Percentiles rank a stretch among this genome's conserved stretches.
These are phyloP conservation scores for Botrytis pseudocinerea DNA, from an alignment of 2,329 filamentous ascomycete genomes.

Conservation along the genomic window DNA sequence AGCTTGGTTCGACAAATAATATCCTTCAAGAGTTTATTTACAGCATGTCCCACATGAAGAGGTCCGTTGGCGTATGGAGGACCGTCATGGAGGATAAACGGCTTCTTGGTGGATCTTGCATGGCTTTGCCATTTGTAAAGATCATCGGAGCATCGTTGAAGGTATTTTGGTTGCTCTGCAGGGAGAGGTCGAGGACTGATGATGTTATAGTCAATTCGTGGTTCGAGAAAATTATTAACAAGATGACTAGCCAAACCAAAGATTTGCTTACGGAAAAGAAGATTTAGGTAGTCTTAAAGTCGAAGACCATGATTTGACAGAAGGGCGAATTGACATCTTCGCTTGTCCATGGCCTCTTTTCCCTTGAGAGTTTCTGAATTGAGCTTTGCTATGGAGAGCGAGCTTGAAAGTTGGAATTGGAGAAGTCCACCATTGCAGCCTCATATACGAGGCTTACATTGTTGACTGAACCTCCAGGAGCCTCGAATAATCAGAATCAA, in stretches of 20 bases:
- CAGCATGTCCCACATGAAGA: constrained; percentile 87
- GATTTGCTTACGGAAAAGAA: constrained; percentile 62
- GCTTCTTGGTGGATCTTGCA: constrained; percentile 41
- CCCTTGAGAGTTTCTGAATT: neutral
- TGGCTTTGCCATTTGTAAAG: constrained; percentile 81
- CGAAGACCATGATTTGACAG: constrained; percentile 65
- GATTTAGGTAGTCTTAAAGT: constrained; percentile 76
- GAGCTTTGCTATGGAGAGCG: neutral
- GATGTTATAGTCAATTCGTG: constrained; percentile 22
- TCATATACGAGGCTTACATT: neutral
- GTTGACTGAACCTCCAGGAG: neutral
- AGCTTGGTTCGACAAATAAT: constrained; percentile 83
- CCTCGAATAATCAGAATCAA: neutral
- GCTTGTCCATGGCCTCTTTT: constrained; percentile 27
- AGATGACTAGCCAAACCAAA: constrained; percentile 25
- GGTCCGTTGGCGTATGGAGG: constrained; percentile 94
- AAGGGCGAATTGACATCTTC: constrained; percentile 38
- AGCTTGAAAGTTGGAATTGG: neutral
- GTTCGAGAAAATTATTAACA: constrained; percentile 11
- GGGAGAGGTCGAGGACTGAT: constrained; percentile 43
- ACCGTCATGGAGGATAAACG: constrained; percentile 89
- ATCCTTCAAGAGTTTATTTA: constrained; percentile 98
- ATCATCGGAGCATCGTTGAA: constrained; percentile 79
- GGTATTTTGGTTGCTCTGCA: constrained; percentile 55
- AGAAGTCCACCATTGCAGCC: neutral